A percentile compares a stretch with the other conserved stretches of the same genome.
These are phyloP conservation scores for Phytophthora megakarya DNA, from an alignment of 352 stramenopile species.

Conservation along the genomic window DNA sequence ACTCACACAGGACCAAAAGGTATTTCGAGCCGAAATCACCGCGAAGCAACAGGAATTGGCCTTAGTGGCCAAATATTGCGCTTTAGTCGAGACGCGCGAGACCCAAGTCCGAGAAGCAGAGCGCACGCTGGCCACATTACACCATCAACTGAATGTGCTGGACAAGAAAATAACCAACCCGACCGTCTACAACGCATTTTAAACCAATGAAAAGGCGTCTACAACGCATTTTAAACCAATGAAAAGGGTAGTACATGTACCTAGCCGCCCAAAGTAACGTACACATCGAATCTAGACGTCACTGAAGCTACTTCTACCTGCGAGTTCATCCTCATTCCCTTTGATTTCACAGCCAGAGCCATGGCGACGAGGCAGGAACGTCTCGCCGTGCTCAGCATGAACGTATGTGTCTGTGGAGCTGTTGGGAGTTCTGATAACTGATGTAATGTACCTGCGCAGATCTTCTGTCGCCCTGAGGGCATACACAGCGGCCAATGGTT, in stretches of 20 bases:
- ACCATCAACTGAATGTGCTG: constrained; percentile 39
- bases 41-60: constrained; percentile 39
- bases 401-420: constrained; percentile 39
- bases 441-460: constrained; percentile 40
- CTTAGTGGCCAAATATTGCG: constrained; percentile 39
- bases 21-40: constrained; percentile 47
- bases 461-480: constrained; percentile 74
- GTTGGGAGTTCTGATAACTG: neutral
- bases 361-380: constrained; percentile 47
- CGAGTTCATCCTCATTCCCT: neutral
- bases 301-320: neutral
- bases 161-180: neutral
- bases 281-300: constrained; percentile 11
- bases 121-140: constrained; percentile 47
- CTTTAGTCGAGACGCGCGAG: constrained; percentile 36
- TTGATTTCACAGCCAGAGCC: constrained; percentile 5
- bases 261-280: no score
- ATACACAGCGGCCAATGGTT: constrained; percentile 84
- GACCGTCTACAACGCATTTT: neutral
- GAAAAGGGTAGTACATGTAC: neutral
- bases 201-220: constrained; percentile 23
- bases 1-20: constrained; percentile 57
- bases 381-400: constrained; percentile 72
- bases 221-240: neutral
- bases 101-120: constrained; percentile 47